Conservation (phyloP, 225 moss, liverwort and hornwort species). For the Antitrichia curtipendula region DNA sequence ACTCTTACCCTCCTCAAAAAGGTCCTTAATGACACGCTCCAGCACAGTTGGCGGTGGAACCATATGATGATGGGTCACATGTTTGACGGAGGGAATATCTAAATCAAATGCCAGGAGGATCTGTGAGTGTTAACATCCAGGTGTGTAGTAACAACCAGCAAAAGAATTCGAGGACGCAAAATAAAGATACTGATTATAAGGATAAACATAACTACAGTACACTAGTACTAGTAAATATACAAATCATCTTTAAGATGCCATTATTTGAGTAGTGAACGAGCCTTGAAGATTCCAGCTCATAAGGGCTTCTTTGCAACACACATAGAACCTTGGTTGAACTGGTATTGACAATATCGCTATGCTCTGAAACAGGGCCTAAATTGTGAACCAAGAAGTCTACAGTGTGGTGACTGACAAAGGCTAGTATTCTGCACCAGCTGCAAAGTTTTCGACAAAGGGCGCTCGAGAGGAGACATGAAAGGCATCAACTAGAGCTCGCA, state of each 20-base stretch:
- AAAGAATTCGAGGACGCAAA: not conserved
- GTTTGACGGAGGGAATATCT: conserved; percentile 55
- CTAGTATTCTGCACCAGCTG: conserved; percentile 49
- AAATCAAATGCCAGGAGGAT: conserved; percentile 13
- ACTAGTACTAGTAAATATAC: not conserved
- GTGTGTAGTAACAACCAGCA: not conserved
- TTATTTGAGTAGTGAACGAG: not conserved
- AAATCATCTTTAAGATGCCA: not conserved
- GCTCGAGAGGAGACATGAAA: conserved; percentile 78
- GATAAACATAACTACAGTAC: not conserved
- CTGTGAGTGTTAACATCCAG: not conserved
- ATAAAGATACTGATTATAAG: not conserved
- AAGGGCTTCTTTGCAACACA: not conserved
- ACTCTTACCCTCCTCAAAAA: conserved; percentile 70
- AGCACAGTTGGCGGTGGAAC: conserved; percentile 83
- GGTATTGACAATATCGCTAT: not conserved
- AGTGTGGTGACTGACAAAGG: not conserved
- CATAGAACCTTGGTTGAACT: not conserved
- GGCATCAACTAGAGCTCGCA: conserved; percentile 68
- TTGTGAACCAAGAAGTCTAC: not conserved
- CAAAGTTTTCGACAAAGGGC: conserved; percentile 80
- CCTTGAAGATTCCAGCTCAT: not conserved
- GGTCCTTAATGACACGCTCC: conserved; percentile 82
- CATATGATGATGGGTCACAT: conserved; percentile 56
- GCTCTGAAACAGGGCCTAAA: not conserved